A percentile compares a stretch with the other conserved stretches of the same genome.
phyloP scores from a whole-genome alignment of 2,329 filamentous ascomycete species.

The Venturiaceae sp. region DNA sequence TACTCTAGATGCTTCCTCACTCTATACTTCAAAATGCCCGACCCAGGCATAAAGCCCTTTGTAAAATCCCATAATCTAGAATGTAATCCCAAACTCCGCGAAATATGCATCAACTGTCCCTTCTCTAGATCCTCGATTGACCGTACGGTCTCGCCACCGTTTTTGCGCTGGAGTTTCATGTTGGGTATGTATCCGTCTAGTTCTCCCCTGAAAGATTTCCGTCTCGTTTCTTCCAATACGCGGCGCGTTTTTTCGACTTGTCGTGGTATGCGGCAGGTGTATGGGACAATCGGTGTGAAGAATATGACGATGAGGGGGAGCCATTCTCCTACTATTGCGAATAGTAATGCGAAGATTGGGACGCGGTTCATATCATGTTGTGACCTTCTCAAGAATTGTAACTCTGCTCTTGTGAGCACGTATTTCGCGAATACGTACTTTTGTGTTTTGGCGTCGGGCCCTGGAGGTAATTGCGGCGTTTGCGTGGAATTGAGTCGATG shows the following conservation, averaged over 20 bases:
- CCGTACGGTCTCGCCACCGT: background rate
- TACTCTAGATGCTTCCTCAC: conserved; percentile 50
- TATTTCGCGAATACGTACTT: background rate
- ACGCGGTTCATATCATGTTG: conserved; percentile 66
- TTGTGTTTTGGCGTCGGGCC: background rate
- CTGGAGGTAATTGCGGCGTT: background rate
- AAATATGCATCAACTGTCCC: conserved; percentile 31
- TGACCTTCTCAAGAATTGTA: conserved; percentile 60
- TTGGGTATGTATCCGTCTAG: background rate
- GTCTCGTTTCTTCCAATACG: conserved; percentile 44
- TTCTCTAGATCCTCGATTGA: conserved; percentile 9
- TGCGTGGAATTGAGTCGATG: background rate
- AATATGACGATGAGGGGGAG: conserved; percentile 70
- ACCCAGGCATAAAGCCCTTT: conserved; percentile 35
- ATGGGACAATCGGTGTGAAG: conserved; percentile 63
- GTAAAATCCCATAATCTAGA: conserved; percentile 28
- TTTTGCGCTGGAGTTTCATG: background rate
- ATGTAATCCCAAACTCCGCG: conserved; percentile 28
- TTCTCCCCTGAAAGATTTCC: conserved; percentile 35
- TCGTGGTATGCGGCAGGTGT: conserved; percentile 70
- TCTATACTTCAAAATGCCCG: conserved; percentile 40
- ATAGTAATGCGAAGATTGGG: conserved; percentile 65
- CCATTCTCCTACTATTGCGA: conserved; percentile 76
- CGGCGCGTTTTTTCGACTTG: conserved; percentile 55
- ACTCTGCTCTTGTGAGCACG: conserved; percentile 49